phyloP scores from a whole-genome alignment of 176 grass and related monocot species.

The Raddia distichophylla region DNA sequence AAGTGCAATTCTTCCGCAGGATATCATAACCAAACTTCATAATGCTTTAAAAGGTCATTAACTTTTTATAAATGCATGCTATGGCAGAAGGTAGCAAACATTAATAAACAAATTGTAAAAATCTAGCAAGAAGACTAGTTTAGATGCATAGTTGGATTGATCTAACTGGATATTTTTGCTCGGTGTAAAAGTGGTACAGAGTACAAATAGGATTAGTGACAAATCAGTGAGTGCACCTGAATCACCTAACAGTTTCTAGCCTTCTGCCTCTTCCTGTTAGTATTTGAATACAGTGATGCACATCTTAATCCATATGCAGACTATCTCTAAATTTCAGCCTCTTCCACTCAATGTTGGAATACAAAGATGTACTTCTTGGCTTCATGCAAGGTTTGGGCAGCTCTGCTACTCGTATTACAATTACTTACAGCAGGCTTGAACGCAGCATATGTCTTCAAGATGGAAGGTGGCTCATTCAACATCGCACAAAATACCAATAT shows the following conservation, averaged over 20 bases:
- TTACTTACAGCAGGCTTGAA: neutral
- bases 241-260: neutral
- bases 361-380: neutral
- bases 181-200: neutral
- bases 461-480: neutral
- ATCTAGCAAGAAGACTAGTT: neutral
- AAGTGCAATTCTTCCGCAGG: neutral
- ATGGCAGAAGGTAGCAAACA: neutral
- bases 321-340: neutral
- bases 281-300: neutral
- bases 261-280: neutral
- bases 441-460: neutral
- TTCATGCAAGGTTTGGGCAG: conserved; percentile 9
- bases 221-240: conserved; percentile 21
- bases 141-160: neutral
- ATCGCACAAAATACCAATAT: neutral
- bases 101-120: neutral
- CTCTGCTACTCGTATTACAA: neutral
- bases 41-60: neutral
- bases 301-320: neutral
- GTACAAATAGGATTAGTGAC: neutral
- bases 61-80: neutral
- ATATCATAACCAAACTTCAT: neutral
- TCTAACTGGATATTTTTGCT: neutral
- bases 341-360: neutral